Evolutionary conservation across 352 stramenopile species (phyloP), one percentile per base, ranked within the genome.

Genomic region (Phytophthora vignae): DNA sequence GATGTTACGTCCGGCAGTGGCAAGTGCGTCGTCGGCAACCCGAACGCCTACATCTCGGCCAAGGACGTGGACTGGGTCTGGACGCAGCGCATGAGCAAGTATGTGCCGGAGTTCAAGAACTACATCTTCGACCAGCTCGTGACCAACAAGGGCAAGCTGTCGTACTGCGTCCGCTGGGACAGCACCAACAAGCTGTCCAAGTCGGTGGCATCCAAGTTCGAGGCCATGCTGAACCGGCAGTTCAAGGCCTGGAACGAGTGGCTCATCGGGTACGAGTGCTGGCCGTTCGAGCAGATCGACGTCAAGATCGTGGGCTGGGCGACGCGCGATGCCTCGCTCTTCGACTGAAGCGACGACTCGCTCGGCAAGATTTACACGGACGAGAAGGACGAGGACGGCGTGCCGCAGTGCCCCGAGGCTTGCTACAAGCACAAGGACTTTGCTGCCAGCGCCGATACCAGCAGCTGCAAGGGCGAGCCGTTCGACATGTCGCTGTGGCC

Each of bases 401-500:
- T 76, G 33, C 68, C 62, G 1, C 68, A 67, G 57, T 71, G 62
- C 14, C 76, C 78, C 1, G 68, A 77, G 0, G 42, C 50, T 3
- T 85, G 78, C 64, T 85, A 85, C 70, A 85, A 83, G 68, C 76
- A 85, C 64, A 74, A 60, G 54, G 66, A 77, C 52, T 74, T 77
- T 25, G 78, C 64, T 8, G 72, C 64, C 15, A 69, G 14, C 19
- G 46, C 75, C 6, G 78, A 83, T 55, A 85, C 75, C 5, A 83
- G 69, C 19, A 29, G 60, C 12, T 85, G 78, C 64, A 76, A 72
- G 21, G 75, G 78, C 19, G 78, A 69, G 27, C 73, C 75, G 9
- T 85, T 85, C 46, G 78, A 83, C 42, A 82, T 82, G 60, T 83
- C 78, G 49, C 55, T 85, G 52, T 85, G 78, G 78, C 78, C 76